Evolutionary conservation across 345 rosid species (phyloP).

Genomic region (Pugionium cornutum): DNA sequence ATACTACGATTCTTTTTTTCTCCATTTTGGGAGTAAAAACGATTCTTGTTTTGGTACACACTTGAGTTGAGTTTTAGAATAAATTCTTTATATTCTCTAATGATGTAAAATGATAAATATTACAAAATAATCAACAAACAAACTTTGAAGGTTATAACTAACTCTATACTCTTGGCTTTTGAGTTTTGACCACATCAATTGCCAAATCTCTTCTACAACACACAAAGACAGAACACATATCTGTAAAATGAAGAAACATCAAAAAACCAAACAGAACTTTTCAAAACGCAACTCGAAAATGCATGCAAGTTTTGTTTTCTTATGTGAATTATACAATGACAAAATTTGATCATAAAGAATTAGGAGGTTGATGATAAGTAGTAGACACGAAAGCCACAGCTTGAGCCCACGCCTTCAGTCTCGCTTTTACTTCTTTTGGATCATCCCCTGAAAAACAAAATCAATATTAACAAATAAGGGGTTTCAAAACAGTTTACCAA

Average conservation of each 20-base stretch:
- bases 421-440: constrained; percentile 87
- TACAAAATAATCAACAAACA: constrained; percentile 36
- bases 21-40: constrained; percentile 21
- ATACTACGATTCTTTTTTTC: constrained; percentile 5
- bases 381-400: constrained; percentile 79
- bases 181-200: background rate
- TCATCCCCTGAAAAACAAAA: constrained; percentile 63
- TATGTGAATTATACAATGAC: background rate
- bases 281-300: constrained; percentile 17
- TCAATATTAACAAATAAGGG: too few relatives aligned
- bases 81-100: background rate
- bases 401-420: constrained; percentile 96
- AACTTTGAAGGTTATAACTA: constrained; percentile 1
- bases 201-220: constrained; percentile 19
- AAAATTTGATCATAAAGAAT: constrained; percentile 18
- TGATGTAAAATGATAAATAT: constrained; percentile 33
- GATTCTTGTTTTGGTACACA: constrained; percentile 27
- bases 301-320: constrained; percentile 16
- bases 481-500: too few relatives aligned
- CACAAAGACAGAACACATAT: background rate
- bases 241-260: background rate
- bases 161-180: constrained; percentile 14
- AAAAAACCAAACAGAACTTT: constrained; percentile 14
- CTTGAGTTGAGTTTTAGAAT: constrained; percentile 3
- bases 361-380: constrained; percentile 44